A percentile compares a stretch with the other conserved stretches of the same genome.
These are phyloP conservation scores for Leishmania arabica DNA, from an alignment of 208 protist species.

Conservation along the genomic window DNA sequence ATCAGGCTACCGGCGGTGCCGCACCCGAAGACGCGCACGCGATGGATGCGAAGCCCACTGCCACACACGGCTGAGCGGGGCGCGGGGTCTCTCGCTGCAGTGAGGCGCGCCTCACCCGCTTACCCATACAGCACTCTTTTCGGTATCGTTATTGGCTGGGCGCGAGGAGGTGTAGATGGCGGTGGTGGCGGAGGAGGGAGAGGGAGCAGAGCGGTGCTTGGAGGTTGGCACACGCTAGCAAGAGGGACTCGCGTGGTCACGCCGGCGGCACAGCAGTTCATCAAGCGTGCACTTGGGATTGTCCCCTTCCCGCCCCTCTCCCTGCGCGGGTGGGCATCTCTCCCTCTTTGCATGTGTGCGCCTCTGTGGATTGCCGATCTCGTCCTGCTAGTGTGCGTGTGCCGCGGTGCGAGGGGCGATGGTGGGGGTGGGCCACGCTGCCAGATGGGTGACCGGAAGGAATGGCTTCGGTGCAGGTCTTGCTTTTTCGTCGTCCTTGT, in stretches of 20 bases:
- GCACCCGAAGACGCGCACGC: not conserved
- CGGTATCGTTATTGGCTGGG: too few species aligned
- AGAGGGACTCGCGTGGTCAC: not conserved
- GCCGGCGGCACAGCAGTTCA: not conserved
- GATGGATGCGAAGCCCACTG: not conserved
- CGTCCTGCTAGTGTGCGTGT: not conserved
- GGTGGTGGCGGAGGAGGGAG: too few species aligned
- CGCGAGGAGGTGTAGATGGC: not conserved
- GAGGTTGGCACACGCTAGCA: not conserved
- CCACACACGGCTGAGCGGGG: not conserved
- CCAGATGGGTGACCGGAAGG: not conserved
- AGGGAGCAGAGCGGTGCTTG: not conserved
- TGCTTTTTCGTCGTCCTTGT: not conserved
- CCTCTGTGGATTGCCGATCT: not conserved
- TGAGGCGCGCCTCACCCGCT: not conserved
- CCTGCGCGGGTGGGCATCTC: not conserved
- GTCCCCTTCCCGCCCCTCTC: not conserved
- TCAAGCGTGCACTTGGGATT: not conserved
- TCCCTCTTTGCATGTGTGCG: not conserved
- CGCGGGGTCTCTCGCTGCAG: not conserved
- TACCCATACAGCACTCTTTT: not conserved
- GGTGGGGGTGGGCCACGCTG: not conserved
- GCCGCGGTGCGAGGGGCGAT: not conserved
- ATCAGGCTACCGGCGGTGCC: conserved; percentile 6
- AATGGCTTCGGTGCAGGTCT: not conserved